These are phyloP conservation scores for Solanum dulcamara DNA, from an alignment of 257 asterid species.

Conservation along the genomic window DNA sequence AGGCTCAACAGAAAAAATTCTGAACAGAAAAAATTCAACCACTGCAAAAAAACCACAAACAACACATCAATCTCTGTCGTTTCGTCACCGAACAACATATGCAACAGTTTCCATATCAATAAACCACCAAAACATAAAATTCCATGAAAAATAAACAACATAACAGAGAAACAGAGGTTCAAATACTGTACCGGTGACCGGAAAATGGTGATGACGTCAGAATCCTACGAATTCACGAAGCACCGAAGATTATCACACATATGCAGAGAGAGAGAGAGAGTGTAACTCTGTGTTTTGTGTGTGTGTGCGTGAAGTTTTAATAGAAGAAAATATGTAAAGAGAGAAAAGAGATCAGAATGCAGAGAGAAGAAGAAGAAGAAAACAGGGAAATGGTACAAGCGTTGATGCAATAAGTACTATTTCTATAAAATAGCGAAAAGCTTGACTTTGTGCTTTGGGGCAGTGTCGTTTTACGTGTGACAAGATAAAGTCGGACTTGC, in stretches of 20 bases:
- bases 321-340: constrained; percentile 6
- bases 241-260: neutral
- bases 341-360: constrained; percentile 15
- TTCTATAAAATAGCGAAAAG: neutral
- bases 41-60: neutral
- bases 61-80: neutral
- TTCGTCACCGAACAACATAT: neutral
- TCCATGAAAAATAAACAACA: neutral
- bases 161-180: neutral
- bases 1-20: neutral
- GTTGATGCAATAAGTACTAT: constrained; percentile 17
- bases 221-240: neutral
- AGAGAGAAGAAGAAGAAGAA: neutral
- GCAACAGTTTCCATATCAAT: neutral
- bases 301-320: neutral
- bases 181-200: neutral
- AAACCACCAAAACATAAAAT: neutral
- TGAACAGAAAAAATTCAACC: neutral
- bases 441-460: neutral
- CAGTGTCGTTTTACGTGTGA: constrained; percentile 3
- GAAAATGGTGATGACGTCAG: neutral
- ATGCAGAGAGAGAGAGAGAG: constrained; percentile 13
- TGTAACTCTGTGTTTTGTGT: neutral
- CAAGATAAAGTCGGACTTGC: constrained; percentile 27
- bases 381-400: constrained; percentile 19